Percentiles rank a stretch among this genome's conserved stretches.
Conservation (phyloP, 2,329 filamentous ascomycete species). For the Graphiopsis chlorocephala region DNA sequence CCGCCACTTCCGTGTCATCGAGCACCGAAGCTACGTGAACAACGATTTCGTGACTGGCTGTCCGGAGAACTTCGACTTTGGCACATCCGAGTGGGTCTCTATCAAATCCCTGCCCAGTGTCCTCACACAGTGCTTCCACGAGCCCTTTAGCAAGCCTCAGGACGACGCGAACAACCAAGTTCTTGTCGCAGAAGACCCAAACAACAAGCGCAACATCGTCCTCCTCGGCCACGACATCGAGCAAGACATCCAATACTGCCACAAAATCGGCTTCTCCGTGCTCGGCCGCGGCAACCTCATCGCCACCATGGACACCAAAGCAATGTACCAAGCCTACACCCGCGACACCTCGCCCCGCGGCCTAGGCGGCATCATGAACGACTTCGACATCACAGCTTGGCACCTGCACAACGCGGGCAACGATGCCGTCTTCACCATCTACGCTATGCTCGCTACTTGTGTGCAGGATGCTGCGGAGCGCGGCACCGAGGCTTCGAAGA, state of each 20-base stretch:
- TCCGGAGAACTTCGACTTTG: slow-evolving; percentile 73
- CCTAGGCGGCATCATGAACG: slow-evolving; percentile 60
- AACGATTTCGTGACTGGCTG: slow-evolving; percentile 66
- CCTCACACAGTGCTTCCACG: slow-evolving; percentile 55
- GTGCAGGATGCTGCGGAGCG: slow-evolving; percentile 40
- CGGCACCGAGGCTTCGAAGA: slow-evolving; percentile 28
- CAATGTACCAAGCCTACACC: slow-evolving; percentile 64
- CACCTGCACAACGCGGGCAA: slow-evolving; percentile 39
- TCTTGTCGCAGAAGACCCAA: slow-evolving; percentile 19
- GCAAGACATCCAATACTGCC: slow-evolving; percentile 67
- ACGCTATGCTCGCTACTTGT: slow-evolving; percentile 64
- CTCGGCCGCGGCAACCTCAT: slow-evolving; percentile 53
- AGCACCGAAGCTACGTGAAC: slow-evolving; percentile 64
- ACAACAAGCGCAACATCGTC: slow-evolving; percentile 59
- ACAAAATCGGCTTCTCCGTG: slow-evolving; percentile 62
- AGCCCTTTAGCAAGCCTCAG: slow-evolving; percentile 48
- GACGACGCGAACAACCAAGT: background rate
- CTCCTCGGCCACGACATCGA: slow-evolving; percentile 74
- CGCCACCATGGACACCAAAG: slow-evolving; percentile 70
- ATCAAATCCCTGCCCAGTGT: slow-evolving; percentile 44
- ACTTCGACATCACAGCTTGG: slow-evolving; percentile 59
- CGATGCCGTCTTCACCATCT: slow-evolving; percentile 37
- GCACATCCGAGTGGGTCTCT: slow-evolving; percentile 55
- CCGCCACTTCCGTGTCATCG: slow-evolving; percentile 73
- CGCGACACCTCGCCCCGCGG: slow-evolving; percentile 50